Evolutionary conservation across 352 stramenopile genomes (phyloP).

Genomic region (Pythium angustatum): DNA sequence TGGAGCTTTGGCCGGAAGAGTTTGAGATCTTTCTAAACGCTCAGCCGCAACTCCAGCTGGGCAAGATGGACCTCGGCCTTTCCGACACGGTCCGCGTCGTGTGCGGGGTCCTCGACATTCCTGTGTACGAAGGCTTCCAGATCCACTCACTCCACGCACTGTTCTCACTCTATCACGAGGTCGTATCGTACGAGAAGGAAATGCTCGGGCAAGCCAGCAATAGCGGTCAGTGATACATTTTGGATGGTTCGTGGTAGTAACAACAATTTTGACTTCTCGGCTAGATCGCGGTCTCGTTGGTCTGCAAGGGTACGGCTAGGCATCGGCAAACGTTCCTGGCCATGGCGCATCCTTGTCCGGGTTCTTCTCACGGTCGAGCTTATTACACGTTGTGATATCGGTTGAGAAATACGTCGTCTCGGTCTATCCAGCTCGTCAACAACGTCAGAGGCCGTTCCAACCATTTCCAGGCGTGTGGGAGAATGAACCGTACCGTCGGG

Average conservation of each 20-base stretch:
- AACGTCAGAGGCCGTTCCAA: background rate
- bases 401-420: slow-evolving; percentile 76
- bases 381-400: slow-evolving; percentile 74
- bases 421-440: slow-evolving; percentile 41
- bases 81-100: slow-evolving; percentile 84
- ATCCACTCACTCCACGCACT: slow-evolving; percentile 91
- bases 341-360: slow-evolving; percentile 67
- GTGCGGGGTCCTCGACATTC: slow-evolving; percentile 92
- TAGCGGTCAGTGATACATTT: background rate
- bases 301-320: slow-evolving; percentile 27
- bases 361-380: slow-evolving; percentile 66
- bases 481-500: slow-evolving; percentile 43
- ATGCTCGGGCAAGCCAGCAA: slow-evolving; percentile 2
- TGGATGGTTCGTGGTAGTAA: background rate
- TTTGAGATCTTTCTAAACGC: slow-evolving; percentile 69
- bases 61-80: slow-evolving; percentile 81
- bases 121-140: slow-evolving; percentile 76
- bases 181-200: slow-evolving; percentile 58
- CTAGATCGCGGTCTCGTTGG: too few species aligned
- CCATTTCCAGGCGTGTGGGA: background rate
- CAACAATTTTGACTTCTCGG: slow-evolving; percentile 20
- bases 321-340: slow-evolving; percentile 74
- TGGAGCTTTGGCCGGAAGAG: slow-evolving; percentile 90
- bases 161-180: slow-evolving; percentile 90
- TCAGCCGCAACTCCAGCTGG: slow-evolving; percentile 27